Evolutionary conservation across 2,329 filamentous ascomycete species (phyloP).

Genomic region (Lecanicillium sp.): DNA sequence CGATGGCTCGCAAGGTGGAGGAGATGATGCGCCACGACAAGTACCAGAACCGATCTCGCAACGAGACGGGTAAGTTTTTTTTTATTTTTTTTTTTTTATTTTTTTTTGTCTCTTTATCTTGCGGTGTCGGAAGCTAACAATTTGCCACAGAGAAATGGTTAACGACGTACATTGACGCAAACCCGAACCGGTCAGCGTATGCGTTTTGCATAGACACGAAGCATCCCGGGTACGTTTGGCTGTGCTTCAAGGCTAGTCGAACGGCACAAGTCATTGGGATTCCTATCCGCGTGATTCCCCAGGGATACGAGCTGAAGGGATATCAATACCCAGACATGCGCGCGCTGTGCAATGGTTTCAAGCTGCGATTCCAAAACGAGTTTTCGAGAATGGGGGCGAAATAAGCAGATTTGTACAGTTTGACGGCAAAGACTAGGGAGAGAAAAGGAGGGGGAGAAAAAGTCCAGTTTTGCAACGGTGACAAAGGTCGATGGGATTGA

Average conservation of each 20-base stretch:
- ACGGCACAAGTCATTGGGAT: conserved; percentile 66
- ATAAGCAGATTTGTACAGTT: too few relatives aligned
- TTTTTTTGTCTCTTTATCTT: neutral
- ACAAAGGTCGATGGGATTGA: too few relatives aligned
- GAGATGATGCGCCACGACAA: conserved; percentile 94
- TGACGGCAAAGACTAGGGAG: too few relatives aligned
- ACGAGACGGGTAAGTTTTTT: conserved; percentile 68
- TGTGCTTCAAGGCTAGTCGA: conserved; percentile 91
- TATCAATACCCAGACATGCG: conserved; percentile 91
- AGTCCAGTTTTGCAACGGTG: neutral
- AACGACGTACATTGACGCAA: conserved; percentile 90
- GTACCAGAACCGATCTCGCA: conserved; percentile 73
- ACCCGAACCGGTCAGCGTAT: conserved; percentile 88
- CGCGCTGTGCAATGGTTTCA: conserved; percentile 94
- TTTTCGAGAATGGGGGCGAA: conserved; percentile 50
- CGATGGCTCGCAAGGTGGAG: conserved; percentile 95
- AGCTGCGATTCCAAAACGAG: conserved; percentile 63
- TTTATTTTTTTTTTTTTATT: conserved; percentile 1
- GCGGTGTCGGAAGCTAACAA: conserved; percentile 12
- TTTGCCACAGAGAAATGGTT: conserved; percentile 74
- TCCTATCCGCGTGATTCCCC: conserved; percentile 84
- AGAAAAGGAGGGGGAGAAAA: neutral
- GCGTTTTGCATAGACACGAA: conserved; percentile 91
- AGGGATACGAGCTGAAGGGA: conserved; percentile 85
- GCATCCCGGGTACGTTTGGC: conserved; percentile 87